phyloP scores from a whole-genome alignment of 805 yeast species.

The Myxozyma udenii region DNA sequence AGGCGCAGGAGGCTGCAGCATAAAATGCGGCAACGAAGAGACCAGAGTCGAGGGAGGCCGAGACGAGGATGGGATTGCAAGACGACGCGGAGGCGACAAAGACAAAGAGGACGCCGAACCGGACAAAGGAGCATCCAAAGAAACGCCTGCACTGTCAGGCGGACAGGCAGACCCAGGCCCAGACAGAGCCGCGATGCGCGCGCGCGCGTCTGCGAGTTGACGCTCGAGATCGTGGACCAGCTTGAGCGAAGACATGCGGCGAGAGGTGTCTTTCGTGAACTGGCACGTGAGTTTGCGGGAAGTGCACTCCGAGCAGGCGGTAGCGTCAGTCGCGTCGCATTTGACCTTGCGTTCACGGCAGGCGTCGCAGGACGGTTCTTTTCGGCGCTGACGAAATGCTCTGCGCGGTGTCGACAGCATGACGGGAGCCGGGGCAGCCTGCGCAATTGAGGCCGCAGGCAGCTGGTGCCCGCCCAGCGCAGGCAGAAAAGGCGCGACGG shows the following conservation, averaged over 20 bases:
- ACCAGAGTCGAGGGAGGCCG: no score
- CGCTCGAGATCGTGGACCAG: slow-evolving; percentile 27
- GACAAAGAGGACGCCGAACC: background rate
- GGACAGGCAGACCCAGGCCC: no score
- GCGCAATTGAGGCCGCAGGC: no score
- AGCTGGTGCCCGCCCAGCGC: no score
- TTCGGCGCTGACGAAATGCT: slow-evolving; percentile 35
- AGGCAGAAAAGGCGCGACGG: no score
- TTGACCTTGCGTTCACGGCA: slow-evolving; percentile 37
- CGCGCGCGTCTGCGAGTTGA: slow-evolving; percentile 24
- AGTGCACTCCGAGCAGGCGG: slow-evolving; percentile 36
- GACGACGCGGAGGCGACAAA: background rate
- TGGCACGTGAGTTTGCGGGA: slow-evolving; percentile 35
- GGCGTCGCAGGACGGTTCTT: slow-evolving; percentile 38
- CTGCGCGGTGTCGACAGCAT: slow-evolving; percentile 10
- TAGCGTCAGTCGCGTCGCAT: slow-evolving; percentile 36
- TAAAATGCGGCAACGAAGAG: no score
- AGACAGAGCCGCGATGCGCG: slow-evolving; percentile 23
- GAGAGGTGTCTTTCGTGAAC: slow-evolving; percentile 35
- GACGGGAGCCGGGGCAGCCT: no score
- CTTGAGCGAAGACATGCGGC: slow-evolving; percentile 33
- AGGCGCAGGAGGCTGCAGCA: slow-evolving; percentile 1
- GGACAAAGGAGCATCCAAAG: background rate
- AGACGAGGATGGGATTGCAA: no score
- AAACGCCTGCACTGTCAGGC: background rate